phyloP scores from a whole-genome alignment of 208 protist species.

The Trypanosoma lewisi region DNA sequence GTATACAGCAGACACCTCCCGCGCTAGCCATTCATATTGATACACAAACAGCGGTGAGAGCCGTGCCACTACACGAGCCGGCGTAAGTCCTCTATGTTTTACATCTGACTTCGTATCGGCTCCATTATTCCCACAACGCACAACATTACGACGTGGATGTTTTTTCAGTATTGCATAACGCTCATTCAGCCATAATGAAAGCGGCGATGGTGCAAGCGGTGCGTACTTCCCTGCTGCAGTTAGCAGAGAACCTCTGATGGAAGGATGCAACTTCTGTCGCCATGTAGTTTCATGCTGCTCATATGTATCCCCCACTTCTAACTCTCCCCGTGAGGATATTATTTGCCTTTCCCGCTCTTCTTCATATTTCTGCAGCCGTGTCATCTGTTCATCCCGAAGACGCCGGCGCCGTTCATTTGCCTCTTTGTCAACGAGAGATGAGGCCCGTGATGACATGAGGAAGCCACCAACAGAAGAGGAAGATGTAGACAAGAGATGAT shows the following conservation, averaged over 20 bases:
- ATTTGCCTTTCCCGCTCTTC: background rate
- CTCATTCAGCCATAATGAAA: constrained; percentile 7
- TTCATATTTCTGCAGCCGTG: background rate
- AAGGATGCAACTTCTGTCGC: constrained; percentile 6
- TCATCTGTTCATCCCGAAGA: background rate
- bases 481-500: background rate
- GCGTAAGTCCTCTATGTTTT: background rate
- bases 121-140: background rate
- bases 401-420: background rate
- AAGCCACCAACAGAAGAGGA: background rate
- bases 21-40: constrained; percentile 18
- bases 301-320: background rate
- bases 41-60: constrained; percentile 13
- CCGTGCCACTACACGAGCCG: constrained; percentile 4
- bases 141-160: background rate
- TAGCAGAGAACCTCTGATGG: constrained; percentile 10
- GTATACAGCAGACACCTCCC: background rate
- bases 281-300: background rate
- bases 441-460: background rate
- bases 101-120: background rate
- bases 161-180: constrained; percentile 8
- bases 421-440: background rate
- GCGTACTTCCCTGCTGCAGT: constrained; percentile 23
- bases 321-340: background rate
- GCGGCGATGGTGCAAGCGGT: constrained; percentile 11